These are phyloP conservation scores for Phytophthora multivora DNA, from an alignment of 352 stramenopile genomes.

Conservation along the genomic window DNA sequence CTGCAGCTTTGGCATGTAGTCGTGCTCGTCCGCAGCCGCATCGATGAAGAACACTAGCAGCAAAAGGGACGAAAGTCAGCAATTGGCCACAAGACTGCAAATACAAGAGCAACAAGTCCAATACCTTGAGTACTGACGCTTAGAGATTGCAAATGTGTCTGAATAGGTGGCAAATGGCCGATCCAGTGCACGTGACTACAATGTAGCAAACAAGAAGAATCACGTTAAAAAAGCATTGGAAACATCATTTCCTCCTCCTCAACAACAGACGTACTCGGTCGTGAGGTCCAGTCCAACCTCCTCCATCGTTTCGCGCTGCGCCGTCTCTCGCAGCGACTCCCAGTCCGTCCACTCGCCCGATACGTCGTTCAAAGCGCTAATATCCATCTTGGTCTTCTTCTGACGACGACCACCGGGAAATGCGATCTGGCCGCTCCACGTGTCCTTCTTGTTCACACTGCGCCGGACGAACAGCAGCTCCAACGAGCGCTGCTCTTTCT, in stretches of 20 bases:
- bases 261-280: conserved; percentile 37
- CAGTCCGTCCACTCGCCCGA: conserved; percentile 51
- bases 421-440: conserved; percentile 84
- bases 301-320: conserved; percentile 78
- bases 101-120: too few species aligned
- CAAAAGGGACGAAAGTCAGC: conserved; percentile 2
- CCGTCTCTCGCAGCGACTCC: conserved; percentile 75
- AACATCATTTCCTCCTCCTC: not conserved
- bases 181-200: conserved; percentile 71
- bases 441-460: conserved; percentile 72
- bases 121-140: conserved; percentile 74
- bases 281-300: conserved; percentile 82
- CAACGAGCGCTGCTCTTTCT: conserved; percentile 62
- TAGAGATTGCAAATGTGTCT: conserved; percentile 67
- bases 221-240: conserved; percentile 11
- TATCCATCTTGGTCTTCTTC: conserved; percentile 53
- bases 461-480: conserved; percentile 82
- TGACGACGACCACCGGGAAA: conserved; percentile 78
- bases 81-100: not conserved
- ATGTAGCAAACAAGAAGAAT: conserved; percentile 3
- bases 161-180: conserved; percentile 56
- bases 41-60: conserved; percentile 79
- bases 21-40: conserved; percentile 44
- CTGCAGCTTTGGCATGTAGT: conserved; percentile 60
- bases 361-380: conserved; percentile 26